Evolutionary conservation across 352 stramenopile genomes (phyloP), one percentile per base, ranked within the genome.

Genomic region (Pilasporangium apinafurcum): DNA sequence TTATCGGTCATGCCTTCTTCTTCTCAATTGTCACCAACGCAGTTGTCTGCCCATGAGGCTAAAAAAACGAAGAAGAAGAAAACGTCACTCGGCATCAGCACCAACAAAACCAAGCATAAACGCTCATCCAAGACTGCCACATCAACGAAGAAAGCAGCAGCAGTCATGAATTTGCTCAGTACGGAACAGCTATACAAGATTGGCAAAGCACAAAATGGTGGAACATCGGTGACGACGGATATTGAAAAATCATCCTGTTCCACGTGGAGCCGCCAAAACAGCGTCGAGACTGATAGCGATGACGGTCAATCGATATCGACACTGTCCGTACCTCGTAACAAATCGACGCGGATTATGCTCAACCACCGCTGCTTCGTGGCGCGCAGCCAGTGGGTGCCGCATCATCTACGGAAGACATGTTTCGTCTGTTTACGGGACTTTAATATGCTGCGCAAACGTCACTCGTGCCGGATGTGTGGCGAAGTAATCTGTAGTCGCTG

Each of bases 401-500:
- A 68, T 47, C 75, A 51, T 33, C 37, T 56, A 44, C 68, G 74
- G 1, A 74, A 67, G 18, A 32, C 59, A 6, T 91, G 79, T 43
- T 53, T 70, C 37, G 76, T 91, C 9, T 91, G 79, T 37, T 54
- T 79, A 45, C 62, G 76, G 5, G 76, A 91, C 14, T 91, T 91
- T 34, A 59, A 47, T n/a, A 38, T 86, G 8, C 54, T 87, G 8
- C 66, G 79, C 20, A 85, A 89, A 45, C 73, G 78, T 14, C 79
- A 91, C 47, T 78, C 71, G 38, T 91, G 79, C 41, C 79, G 79
- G 41, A 89, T 91, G 76, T 91, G 79, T 25, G 76, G 79, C 8
- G 71, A 89, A 49, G 71, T 89, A 7, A 66, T 91, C 36, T 91
- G 79, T 60, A 77, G 71, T 35, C 68, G 76, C 9, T 91, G 79